Base-by-base conservation (phyloP, 441 rosid genomes). In the Biscutella laevigata region DNA sequence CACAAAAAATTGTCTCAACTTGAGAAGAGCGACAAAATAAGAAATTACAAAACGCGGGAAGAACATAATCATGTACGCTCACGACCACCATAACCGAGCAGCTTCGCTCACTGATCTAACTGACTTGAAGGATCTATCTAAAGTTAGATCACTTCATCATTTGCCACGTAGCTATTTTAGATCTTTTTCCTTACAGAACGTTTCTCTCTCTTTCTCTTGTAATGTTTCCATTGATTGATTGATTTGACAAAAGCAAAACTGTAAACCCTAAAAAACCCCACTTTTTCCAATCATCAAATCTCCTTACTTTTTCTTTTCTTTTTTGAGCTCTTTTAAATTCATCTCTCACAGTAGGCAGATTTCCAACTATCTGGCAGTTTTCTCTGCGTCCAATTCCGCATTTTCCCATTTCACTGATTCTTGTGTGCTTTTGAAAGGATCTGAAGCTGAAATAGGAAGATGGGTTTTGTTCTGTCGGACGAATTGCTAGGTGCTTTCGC, bases 381-480 rank as follows among this genome's bases (percentile, higher is more conserved):
- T 19, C 4, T 5, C 14, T 13, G 40, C 53, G 10, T 28, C 26
- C 16, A 29, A 16, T 29, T 13, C 13, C 14, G 35, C 35, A 48
- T 11, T 1, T 35, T 20, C 48, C 36, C 26, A 28, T 39, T 27
- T 38, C 48, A 39, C 20, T 39, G 35, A 52, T 7, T 35, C 16
- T 32, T 16, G 20, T 30, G 53, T 30, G 20, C 14, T 28, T 47
- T 25, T n/a, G 13, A 3, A 34, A 55, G 12, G 61, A 30, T 42
- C 50, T 42, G 39, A 48, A 24, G 25, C 7, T 25, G 35, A 41
- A 6, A 4, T 12, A 11, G 29, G 52, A 56, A 15, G 30, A 76
- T 81, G 95, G 94, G 65, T 59, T 74, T 79, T 61, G 60, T 41
- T 63, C 57, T 80, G 15, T 81, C 97, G 9, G 90, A 89, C 57